Percentiles rank a stretch among this genome's conserved stretches.
Evolutionary conservation across 345 rosid species (phyloP).

Genomic region (Murraya koenigii): DNA sequence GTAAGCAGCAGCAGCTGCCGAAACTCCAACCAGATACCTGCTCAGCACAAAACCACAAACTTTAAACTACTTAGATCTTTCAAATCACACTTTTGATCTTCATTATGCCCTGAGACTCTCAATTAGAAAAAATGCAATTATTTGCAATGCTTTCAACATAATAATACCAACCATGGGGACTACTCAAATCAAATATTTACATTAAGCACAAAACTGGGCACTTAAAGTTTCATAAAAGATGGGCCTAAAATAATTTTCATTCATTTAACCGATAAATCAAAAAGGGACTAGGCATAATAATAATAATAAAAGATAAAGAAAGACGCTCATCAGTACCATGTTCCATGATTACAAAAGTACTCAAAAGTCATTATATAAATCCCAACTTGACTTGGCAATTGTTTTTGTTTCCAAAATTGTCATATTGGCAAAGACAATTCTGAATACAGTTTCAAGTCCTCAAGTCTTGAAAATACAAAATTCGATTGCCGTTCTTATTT

Average conservation of each 20-base stretch:
- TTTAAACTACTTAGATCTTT: conserved; percentile 4
- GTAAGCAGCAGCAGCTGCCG: conserved; percentile 52
- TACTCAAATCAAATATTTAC: background rate
- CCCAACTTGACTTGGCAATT: too few relatives aligned
- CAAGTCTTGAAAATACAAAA: background rate
- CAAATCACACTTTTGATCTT: background rate
- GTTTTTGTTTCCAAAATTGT: too few relatives aligned
- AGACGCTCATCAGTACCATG: too few relatives aligned
- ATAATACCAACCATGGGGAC: background rate
- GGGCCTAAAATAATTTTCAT: background rate
- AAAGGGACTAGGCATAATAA: too few relatives aligned
- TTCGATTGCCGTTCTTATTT: background rate
- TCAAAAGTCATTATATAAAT: too few relatives aligned
- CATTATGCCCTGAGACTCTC: background rate
- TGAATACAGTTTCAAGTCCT: background rate
- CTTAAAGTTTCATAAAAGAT: background rate
- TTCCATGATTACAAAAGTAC: too few relatives aligned
- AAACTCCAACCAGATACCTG: conserved; percentile 77
- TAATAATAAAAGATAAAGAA: too few relatives aligned
- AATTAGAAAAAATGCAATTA: background rate
- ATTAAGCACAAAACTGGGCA: background rate
- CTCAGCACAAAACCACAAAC: conserved; percentile 8
- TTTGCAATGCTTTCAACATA: background rate
- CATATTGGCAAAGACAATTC: too few relatives aligned
- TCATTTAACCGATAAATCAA: too few relatives aligned